phyloP scores from a whole-genome alignment of 768 basidiomycete species.

The Krasilnikovozyma curviuscula region DNA sequence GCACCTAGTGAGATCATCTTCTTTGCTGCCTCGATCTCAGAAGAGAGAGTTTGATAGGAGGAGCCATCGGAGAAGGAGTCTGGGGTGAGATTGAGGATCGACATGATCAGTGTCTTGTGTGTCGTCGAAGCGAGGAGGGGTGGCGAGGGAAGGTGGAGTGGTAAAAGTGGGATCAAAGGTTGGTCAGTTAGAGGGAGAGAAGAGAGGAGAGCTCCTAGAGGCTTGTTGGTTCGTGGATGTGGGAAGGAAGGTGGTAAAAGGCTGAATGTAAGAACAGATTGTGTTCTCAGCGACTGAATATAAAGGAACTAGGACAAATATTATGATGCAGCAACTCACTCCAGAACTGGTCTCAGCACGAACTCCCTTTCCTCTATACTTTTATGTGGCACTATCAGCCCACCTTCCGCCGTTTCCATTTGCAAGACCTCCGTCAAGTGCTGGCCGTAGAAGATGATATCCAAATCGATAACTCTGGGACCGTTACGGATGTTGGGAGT shows the following conservation, averaged over 20 bases:
- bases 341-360: constrained; percentile 64
- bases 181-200: constrained; percentile 2
- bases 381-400: constrained; percentile 72
- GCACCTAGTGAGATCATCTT: constrained; percentile 33
- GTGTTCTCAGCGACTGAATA: neutral
- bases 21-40: constrained; percentile 1
- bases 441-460: constrained; percentile 58
- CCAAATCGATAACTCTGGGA: constrained; percentile 75
- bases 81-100: constrained; percentile 77
- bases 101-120: constrained; percentile 50
- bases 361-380: constrained; percentile 71
- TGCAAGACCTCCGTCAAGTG: constrained; percentile 39
- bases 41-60: neutral
- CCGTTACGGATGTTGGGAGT: constrained; percentile 62
- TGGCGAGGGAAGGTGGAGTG: constrained; percentile 14
- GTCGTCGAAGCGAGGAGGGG: constrained; percentile 6
- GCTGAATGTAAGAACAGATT: neutral
- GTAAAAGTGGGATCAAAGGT: constrained; percentile 17
- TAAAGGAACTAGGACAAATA: constrained; percentile 9
- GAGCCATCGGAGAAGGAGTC: constrained; percentile 88
- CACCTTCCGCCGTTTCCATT: constrained; percentile 32
- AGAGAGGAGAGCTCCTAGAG: constrained; percentile 17
- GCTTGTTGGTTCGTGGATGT: constrained; percentile 9
- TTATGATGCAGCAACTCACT: constrained; percentile 46
- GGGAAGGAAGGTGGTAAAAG: neutral